A percentile compares a stretch with the other conserved stretches of the same genome.
phyloP scores from a whole-genome alignment of 331 rosid genomes.

The Stylosanthes scabra region DNA sequence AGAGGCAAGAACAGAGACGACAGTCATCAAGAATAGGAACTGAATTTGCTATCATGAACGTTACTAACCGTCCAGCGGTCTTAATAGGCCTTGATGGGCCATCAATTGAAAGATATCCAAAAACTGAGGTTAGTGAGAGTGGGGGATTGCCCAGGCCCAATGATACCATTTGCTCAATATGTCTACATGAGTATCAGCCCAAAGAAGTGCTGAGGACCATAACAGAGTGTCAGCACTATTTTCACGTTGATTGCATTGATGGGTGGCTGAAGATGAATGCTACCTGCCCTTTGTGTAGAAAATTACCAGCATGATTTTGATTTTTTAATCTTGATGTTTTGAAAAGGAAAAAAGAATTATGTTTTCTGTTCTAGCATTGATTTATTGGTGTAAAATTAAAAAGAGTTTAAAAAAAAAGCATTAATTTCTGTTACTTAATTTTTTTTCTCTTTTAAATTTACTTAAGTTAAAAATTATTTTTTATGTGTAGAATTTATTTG shows the following conservation, averaged over 20 bases:
- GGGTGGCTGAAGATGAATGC: constrained; percentile 58
- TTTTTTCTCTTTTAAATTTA: too few species aligned
- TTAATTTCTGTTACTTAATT: too few species aligned
- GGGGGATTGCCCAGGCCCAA: constrained; percentile 57
- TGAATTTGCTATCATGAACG: constrained; percentile 1
- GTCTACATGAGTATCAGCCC: constrained; percentile 53
- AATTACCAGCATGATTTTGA: constrained; percentile 33
- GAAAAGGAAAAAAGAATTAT: too few species aligned
- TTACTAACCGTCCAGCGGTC: neutral
- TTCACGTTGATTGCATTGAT: constrained; percentile 57
- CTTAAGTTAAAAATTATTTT: too few species aligned
- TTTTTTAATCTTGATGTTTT: neutral
- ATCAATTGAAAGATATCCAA: constrained; percentile 57
- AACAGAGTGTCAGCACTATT: constrained; percentile 61
- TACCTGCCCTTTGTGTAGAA: constrained; percentile 54
- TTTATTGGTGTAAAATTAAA: too few species aligned
- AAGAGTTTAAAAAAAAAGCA: too few species aligned
- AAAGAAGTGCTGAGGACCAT: constrained; percentile 52
- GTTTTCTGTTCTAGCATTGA: too few species aligned
- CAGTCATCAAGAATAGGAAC: neutral
- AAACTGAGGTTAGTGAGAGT: constrained; percentile 55
- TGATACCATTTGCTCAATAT: constrained; percentile 54
- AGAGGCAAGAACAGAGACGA: neutral
- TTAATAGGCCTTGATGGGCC: constrained; percentile 51
- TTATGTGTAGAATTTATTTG: too few species aligned